Evolutionary conservation across 768 basidiomycete species (phyloP).

Genomic region (Daedaleopsis sinensis): DNA sequence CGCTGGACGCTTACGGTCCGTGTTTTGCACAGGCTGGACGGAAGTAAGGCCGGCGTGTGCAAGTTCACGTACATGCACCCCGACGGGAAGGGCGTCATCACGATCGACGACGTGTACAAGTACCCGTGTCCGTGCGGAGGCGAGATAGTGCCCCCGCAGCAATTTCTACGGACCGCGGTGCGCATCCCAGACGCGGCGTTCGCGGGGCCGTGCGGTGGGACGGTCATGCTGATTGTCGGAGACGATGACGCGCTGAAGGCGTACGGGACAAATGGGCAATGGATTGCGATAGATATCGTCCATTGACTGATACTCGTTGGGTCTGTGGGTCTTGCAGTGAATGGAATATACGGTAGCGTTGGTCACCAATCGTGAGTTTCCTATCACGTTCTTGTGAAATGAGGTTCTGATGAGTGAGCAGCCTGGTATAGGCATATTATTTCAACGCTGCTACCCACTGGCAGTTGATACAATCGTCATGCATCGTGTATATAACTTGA

Average conservation of each 20-base stretch:
- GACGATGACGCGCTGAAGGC: neutral
- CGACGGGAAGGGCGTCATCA: too few species aligned
- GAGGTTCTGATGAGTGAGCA: too few species aligned
- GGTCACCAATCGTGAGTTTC: too few species aligned
- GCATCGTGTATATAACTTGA: too few species aligned
- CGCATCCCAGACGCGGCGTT: neutral
- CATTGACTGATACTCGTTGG: neutral
- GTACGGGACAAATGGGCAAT: neutral
- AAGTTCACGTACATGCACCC: neutral
- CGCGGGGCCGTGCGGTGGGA: slow-evolving; percentile 5
- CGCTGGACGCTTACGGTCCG: too few species aligned
- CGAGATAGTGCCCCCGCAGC: neutral
- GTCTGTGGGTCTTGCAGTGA: too few species aligned
- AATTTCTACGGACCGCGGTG: neutral
- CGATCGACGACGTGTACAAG: neutral
- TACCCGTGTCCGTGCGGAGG: slow-evolving; percentile 12
- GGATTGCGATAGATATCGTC: neutral
- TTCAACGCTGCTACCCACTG: too few species aligned
- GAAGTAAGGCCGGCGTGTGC: neutral
- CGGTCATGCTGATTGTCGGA: neutral
- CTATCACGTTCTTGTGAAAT: too few species aligned
- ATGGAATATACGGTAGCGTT: too few species aligned
- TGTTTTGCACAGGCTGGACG: neutral
- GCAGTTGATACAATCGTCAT: too few species aligned
- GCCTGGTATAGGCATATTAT: too few species aligned